Evolutionary conservation across 2,329 filamentous ascomycete species (phyloP), one percentile per base, ranked within the genome.

Genomic region (Trichoderma cornu-damae): DNA sequence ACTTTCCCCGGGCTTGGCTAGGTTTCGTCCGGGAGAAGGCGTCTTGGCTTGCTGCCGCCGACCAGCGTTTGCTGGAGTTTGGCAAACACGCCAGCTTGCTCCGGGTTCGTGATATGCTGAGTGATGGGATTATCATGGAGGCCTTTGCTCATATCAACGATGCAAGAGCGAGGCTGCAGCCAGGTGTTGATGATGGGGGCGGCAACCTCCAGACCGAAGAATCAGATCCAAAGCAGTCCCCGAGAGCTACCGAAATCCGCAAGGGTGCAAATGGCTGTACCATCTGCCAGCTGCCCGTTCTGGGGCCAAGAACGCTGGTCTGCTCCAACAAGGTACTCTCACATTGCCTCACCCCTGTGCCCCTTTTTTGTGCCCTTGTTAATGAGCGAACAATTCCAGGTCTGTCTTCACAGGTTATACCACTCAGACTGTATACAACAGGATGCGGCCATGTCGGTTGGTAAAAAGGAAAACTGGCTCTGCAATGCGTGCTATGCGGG

Each of bases 81-180:
- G 76, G 77, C 44, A 82, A 82, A 62, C 81, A 84, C 62, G 64
- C 77, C 14, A 74, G 74, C 37, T 76, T 80, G 50, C 71, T 84
- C 48, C 70, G 82, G 37, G 76, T 77, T 2, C 72, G 79, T 40
- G 72, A 78, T 54, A 70, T 76, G 4, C 65, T 84, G 24, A 69
- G 74, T 4, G 77, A 80, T 44, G 61, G 70, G 3, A 74, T 71
- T 20, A 68, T 83, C 16, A 60, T 70, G 6, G 68, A 76, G 38
- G 77, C 77, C 0, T 70, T 78, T 12, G 62, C 63, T 30, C 64
- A 74, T 7, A 72, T 83, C 51, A 74, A 77, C 22, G 68, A 73
- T 12, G 76, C 74, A 30, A 74, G 73, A 63, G 63, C 62, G 48
- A 65, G 70, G 60, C 28, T 57, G 18, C 63, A 62, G 37, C 40